These are phyloP conservation scores for Glycyrrhiza uralensis DNA, from an alignment of 306 rosid species.

Conservation along the genomic window DNA sequence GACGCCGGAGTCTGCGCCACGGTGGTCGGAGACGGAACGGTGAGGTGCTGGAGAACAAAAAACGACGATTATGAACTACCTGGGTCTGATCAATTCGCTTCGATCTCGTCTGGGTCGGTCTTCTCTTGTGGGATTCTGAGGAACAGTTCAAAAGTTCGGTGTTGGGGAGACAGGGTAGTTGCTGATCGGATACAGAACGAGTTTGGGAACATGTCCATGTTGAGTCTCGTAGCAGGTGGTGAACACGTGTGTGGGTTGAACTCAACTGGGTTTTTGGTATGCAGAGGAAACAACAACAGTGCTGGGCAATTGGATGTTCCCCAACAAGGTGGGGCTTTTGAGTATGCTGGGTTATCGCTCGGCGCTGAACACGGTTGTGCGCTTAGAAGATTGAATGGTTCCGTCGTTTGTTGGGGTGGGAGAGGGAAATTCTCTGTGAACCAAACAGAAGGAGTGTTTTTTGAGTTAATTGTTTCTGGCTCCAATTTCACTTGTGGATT, in stretches of 20 bases:
- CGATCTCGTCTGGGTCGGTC: conserved; percentile 75
- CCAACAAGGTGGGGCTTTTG: conserved; percentile 25
- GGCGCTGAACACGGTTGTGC: conserved; percentile 77
- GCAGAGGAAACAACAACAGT: conserved; percentile 52
- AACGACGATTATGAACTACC: conserved; percentile 4
- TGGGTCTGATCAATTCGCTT: conserved; percentile 35
- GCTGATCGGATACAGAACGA: conserved; percentile 34
- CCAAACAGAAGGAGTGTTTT: conserved; percentile 28
- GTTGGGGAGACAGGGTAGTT: conserved; percentile 55
- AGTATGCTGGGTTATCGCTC: conserved; percentile 46
- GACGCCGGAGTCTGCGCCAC: conserved; percentile 64
- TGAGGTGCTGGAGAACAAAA: conserved; percentile 57
- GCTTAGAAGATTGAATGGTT: conserved; percentile 38
- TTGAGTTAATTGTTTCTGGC: conserved; percentile 67
- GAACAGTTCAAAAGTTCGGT: conserved; percentile 30
- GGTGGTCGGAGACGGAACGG: conserved; percentile 33
- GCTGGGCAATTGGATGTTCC: conserved; percentile 61
- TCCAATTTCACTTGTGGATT: conserved; percentile 80
- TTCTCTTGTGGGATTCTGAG: conserved; percentile 75
- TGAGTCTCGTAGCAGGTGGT: conserved; percentile 54
- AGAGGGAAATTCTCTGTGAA: conserved; percentile 36
- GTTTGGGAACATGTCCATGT: conserved; percentile 55
- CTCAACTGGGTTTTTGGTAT: conserved; percentile 50
- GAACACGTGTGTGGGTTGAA: conserved; percentile 75
- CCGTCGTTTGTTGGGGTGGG: conserved; percentile 81